These are phyloP conservation scores for Physaria fendleri DNA, from an alignment of 345 rosid species.

Conservation along the genomic window DNA sequence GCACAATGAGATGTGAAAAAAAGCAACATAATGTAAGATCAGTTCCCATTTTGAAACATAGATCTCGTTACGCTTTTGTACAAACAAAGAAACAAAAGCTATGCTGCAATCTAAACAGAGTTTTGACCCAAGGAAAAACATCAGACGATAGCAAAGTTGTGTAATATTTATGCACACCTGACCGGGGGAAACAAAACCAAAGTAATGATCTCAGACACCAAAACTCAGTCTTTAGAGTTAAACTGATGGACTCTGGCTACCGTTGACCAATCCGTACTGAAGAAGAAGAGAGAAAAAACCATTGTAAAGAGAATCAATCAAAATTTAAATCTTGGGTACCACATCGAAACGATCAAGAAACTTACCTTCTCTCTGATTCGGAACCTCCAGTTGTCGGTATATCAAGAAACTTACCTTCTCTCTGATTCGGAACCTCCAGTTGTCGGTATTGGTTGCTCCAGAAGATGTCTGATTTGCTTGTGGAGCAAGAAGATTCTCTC, in stretches of 20 bases:
- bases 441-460: too few species aligned
- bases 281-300: not conserved
- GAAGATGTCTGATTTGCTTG: constrained; percentile 55
- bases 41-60: constrained; percentile 21
- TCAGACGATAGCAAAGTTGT: too few species aligned
- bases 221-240: too few species aligned
- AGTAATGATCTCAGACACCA: too few species aligned
- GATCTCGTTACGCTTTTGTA: constrained; percentile 11
- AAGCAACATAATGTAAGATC: too few species aligned
- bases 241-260: constrained; percentile 24
- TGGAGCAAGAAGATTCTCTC: constrained; percentile 69
- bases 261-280: constrained; percentile 26
- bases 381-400: constrained; percentile 58
- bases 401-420: constrained; percentile 99
- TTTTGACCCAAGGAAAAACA: too few species aligned
- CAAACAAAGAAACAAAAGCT: too few species aligned
- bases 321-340: not conserved
- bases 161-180: too few species aligned
- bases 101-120: too few species aligned
- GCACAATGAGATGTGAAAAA: too few species aligned
- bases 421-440: constrained; percentile 71
- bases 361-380: constrained; percentile 38
- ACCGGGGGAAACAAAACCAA: too few species aligned
- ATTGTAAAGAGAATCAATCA: not conserved
- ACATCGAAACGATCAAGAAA: not conserved